Percentiles rank a stretch among this genome's conserved stretches.
These are phyloP conservation scores for Solanum bulbocastanum DNA, from an alignment of 257 asterid genomes.

Conservation along the genomic window DNA sequence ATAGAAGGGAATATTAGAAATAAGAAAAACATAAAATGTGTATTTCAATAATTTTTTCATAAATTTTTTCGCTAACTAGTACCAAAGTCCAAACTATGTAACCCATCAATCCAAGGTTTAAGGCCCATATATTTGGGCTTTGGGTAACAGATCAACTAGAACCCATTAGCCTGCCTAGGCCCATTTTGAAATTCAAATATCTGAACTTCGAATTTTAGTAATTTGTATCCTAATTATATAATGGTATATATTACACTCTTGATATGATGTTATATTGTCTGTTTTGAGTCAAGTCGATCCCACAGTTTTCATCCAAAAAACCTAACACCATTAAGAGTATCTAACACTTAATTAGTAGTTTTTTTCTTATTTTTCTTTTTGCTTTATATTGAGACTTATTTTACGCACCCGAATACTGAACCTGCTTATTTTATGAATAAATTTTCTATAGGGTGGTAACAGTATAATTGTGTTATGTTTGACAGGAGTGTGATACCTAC, in stretches of 20 bases:
- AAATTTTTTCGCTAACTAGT: neutral
- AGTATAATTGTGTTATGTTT: neutral
- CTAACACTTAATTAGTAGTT: neutral
- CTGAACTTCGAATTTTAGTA: neutral
- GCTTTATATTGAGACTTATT: neutral
- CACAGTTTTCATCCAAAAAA: neutral
- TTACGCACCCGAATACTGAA: neutral
- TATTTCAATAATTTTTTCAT: no score
- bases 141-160: neutral
- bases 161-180: neutral
- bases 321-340: neutral
- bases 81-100: neutral
- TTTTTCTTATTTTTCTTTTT: neutral
- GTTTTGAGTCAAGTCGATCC: neutral
- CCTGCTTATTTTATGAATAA: neutral
- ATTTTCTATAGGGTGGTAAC: neutral
- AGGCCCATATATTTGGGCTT: neutral
- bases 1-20: no score
- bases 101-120: neutral
- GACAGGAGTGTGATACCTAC: neutral
- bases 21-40: no score
- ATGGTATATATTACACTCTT: neutral
- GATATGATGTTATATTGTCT: neutral
- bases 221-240: neutral
- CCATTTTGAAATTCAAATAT: neutral